Percentiles rank a stretch among this genome's conserved stretches.
phyloP scores from a whole-genome alignment of 805 yeast species.

The Barnettozyma vustinii region DNA sequence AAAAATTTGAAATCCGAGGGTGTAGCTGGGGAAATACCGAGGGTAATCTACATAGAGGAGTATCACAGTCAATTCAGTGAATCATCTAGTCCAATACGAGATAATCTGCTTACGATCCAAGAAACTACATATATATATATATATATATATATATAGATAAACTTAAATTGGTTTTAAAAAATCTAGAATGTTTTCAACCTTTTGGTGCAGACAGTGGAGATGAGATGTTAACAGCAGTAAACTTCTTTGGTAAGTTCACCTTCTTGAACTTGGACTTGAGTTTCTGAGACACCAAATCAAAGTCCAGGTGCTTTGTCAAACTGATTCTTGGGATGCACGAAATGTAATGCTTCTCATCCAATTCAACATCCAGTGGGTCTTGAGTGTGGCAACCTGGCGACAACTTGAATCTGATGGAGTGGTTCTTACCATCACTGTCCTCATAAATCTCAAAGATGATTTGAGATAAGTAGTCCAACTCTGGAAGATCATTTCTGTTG shows the following conservation, averaged over 20 bases:
- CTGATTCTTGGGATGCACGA: slow-evolving; percentile 91
- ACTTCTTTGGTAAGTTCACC: slow-evolving; percentile 85
- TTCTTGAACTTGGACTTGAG: slow-evolving; percentile 77
- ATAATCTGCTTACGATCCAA: too few species aligned
- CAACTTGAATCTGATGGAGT: slow-evolving; percentile 83
- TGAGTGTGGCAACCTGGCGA: slow-evolving; percentile 99
- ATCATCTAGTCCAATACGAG: too few species aligned
- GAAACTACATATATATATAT: too few species aligned
- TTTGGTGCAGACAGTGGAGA: slow-evolving; percentile 43
- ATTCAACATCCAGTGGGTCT: slow-evolving; percentile 93
- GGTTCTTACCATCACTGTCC: slow-evolving; percentile 71
- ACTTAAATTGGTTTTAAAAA: too few species aligned
- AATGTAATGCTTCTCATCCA: slow-evolving; percentile 93
- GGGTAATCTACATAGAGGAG: background rate
- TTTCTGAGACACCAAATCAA: slow-evolving; percentile 80
- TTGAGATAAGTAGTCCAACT: slow-evolving; percentile 90
- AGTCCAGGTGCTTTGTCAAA: slow-evolving; percentile 87
- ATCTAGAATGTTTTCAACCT: background rate
- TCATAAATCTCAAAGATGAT: slow-evolving; percentile 92
- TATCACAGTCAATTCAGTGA: too few species aligned
- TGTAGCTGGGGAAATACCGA: background rate
- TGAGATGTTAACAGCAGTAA: slow-evolving; percentile 82
- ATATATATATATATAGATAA: too few species aligned
- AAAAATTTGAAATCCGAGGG: background rate
- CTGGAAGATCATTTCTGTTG: slow-evolving; percentile 93